Percentiles rank a stretch among this genome's conserved stretches.
phyloP scores from a whole-genome alignment of 1,139 yeast genomes.

The Suhomyces guaymorum region DNA sequence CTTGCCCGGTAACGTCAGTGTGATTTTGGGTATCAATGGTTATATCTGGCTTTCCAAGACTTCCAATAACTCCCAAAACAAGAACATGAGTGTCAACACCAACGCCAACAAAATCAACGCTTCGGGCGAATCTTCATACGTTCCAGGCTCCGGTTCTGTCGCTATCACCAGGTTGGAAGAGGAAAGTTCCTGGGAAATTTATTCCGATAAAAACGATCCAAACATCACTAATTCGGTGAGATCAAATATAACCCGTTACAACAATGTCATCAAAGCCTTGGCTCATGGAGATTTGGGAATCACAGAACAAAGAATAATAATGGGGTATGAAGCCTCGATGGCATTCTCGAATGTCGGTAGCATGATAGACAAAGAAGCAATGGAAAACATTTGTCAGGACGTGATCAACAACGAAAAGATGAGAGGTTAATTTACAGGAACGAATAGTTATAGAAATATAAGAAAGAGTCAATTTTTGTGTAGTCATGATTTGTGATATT shows the following conservation, averaged over 20 bases:
- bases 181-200: constrained; percentile 93
- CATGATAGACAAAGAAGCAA: constrained; percentile 71
- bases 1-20: constrained; percentile 87
- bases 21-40: constrained; percentile 92
- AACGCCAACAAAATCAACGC: constrained; percentile 38
- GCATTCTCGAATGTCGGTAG: constrained; percentile 73
- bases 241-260: constrained; percentile 78
- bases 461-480: too few species aligned
- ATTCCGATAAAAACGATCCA: constrained; percentile 82
- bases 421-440: constrained; percentile 64
- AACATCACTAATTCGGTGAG: constrained; percentile 59
- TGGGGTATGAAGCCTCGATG: constrained; percentile 89
- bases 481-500: too few species aligned
- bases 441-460: too few species aligned
- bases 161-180: constrained; percentile 88
- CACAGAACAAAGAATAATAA: constrained; percentile 73
- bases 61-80: constrained; percentile 17
- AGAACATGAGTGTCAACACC: constrained; percentile 18
- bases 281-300: constrained; percentile 83
- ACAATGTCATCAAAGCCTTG: constrained; percentile 79
- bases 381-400: constrained; percentile 73
- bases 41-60: constrained; percentile 90
- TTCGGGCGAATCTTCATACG: constrained; percentile 45
- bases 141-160: constrained; percentile 61
- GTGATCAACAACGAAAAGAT: constrained; percentile 71